Conservation (phyloP, 1,139 yeast genomes). For the Blastobotrys petasosporus region DNA sequence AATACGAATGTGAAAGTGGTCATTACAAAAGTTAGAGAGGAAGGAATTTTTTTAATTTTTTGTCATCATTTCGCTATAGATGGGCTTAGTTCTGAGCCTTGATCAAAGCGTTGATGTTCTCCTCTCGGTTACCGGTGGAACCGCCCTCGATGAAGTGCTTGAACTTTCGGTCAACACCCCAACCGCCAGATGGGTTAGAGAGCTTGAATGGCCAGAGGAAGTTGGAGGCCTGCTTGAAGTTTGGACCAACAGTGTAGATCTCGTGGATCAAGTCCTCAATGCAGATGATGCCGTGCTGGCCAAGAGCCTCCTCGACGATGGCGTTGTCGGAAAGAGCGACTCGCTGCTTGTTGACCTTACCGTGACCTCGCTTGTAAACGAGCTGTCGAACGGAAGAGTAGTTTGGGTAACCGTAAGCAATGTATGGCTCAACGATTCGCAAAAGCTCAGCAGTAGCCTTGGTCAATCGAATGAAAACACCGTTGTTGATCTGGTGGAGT, state of each 20-base stretch:
- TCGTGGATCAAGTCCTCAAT: constrained; percentile 98
- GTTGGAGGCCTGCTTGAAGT: constrained; percentile 99
- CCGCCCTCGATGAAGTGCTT: constrained; percentile 99
- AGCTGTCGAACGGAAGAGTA: constrained; percentile 93
- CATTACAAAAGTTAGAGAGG: too few relatives aligned
- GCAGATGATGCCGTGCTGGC: constrained; percentile 95
- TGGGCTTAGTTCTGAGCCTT: constrained; percentile 49
- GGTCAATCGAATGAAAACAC: constrained; percentile 97
- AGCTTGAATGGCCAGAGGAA: constrained; percentile 99
- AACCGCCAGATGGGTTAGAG: constrained; percentile 99
- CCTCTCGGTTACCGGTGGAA: constrained; percentile 99
- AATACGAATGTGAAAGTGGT: too few relatives aligned
- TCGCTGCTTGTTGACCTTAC: constrained; percentile 99
- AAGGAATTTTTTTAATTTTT: not conserved
- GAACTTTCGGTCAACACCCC: constrained; percentile 99
- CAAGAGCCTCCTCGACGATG: constrained; percentile 88
- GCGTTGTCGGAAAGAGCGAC: constrained; percentile 83
- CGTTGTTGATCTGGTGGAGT: constrained; percentile 97
- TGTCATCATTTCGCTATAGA: not conserved
- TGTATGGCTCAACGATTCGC: constrained; percentile 98
- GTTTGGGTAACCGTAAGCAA: constrained; percentile 99
- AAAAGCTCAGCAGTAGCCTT: constrained; percentile 97
- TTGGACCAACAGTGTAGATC: constrained; percentile 98
- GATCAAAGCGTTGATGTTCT: constrained; percentile 95
- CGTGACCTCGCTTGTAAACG: constrained; percentile 99